Conservation (phyloP, 345 rosid genomes). For the Jatropha curcas region DNA sequence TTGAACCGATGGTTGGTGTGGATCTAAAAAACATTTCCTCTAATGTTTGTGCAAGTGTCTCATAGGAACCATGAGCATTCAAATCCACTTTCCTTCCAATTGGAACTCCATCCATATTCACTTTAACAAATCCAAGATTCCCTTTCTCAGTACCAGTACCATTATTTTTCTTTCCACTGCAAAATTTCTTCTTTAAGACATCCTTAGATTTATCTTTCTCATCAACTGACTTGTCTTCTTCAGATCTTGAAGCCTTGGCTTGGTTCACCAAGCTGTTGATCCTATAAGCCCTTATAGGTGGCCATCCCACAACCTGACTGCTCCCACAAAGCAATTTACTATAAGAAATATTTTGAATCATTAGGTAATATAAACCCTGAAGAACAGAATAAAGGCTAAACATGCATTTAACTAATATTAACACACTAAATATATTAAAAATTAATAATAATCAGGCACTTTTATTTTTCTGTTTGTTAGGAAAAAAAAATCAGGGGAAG, state of each 20-base stretch:
- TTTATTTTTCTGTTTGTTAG: no score
- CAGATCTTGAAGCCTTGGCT: constrained; percentile 38
- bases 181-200: constrained; percentile 46
- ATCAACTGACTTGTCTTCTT: constrained; percentile 42
- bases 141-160: constrained; percentile 42
- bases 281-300: constrained; percentile 34
- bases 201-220: constrained; percentile 60
- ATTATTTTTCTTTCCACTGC: constrained; percentile 24
- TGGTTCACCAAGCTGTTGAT: constrained; percentile 31
- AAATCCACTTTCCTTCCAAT: constrained; percentile 69
- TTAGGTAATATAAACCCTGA: background rate
- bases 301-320: constrained; percentile 45
- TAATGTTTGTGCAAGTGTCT: constrained; percentile 20
- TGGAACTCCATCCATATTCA: constrained; percentile 66
- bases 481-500: no score
- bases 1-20: background rate
- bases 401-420: background rate
- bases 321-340: constrained; percentile 16
- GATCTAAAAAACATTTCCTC: constrained; percentile 35
- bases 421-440: background rate
- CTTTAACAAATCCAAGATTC: constrained; percentile 56
- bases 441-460: background rate
- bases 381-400: background rate
- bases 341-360: background rate
- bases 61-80: constrained; percentile 38